Conservation (phyloP, 2,329 filamentous ascomycete species). For the Fusarium sp. region DNA sequence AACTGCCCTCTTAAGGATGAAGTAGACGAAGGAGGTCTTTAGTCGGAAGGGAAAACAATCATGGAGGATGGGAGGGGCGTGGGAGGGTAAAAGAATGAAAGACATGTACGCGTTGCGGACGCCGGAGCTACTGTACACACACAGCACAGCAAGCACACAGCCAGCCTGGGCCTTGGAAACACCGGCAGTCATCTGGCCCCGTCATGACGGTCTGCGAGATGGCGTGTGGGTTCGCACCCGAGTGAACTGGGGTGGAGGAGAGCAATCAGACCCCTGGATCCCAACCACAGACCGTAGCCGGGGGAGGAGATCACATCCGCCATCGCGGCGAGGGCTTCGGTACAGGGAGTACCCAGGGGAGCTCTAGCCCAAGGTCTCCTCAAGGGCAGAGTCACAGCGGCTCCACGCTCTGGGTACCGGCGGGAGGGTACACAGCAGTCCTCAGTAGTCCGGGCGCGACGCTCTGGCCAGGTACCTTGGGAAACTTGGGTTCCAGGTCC, state of each 20-base stretch:
- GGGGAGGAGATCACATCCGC: slow-evolving; percentile 41
- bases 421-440: slow-evolving; percentile 21
- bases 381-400: slow-evolving; percentile 32
- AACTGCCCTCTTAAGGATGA: slow-evolving; percentile 51
- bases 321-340: slow-evolving; percentile 25
- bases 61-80: slow-evolving; percentile 48
- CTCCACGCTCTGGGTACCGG: slow-evolving; percentile 24
- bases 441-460: slow-evolving; percentile 11
- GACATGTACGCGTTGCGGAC: slow-evolving; percentile 41
- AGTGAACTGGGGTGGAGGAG: slow-evolving; percentile 44
- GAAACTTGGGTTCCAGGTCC: slow-evolving; percentile 41
- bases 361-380: slow-evolving; percentile 26
- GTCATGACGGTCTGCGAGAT: slow-evolving; percentile 47
- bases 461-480: slow-evolving; percentile 43
- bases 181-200: slow-evolving; percentile 45
- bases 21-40: slow-evolving; percentile 50
- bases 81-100: slow-evolving; percentile 54
- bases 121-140: slow-evolving; percentile 18
- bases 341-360: slow-evolving; percentile 20
- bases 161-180: slow-evolving; percentile 37
- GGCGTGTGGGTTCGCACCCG: slow-evolving; percentile 48
- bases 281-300: slow-evolving; percentile 34
- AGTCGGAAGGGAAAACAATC: slow-evolving; percentile 44
- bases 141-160: neutral
- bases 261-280: slow-evolving; percentile 45